Evolutionary conservation across 441 rosid genomes (phyloP).

Genomic region (Erysimum cheiri): DNA sequence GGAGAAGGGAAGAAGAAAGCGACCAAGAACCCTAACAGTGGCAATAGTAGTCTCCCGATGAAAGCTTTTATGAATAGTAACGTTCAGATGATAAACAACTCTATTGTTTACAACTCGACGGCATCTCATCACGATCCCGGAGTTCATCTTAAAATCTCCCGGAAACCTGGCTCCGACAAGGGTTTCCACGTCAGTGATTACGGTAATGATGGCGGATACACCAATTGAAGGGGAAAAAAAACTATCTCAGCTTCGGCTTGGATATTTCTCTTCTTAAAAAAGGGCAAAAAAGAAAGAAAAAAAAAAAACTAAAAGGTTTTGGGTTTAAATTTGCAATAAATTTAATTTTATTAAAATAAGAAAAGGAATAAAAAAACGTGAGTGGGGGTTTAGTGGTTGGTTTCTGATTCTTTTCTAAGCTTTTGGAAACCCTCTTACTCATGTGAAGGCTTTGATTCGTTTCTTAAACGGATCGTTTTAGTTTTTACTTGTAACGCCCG

Average conservation of each 20-base stretch:
- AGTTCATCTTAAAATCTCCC: slow-evolving; percentile 59
- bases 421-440: slow-evolving; percentile 25
- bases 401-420: slow-evolving; percentile 39
- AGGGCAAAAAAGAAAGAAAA: not conserved
- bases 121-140: slow-evolving; percentile 79
- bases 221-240: slow-evolving; percentile 26
- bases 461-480: not conserved
- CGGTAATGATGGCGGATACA: slow-evolving; percentile 51
- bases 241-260: not conserved
- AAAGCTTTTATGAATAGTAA: slow-evolving; percentile 68
- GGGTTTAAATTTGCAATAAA: slow-evolving; percentile 31
- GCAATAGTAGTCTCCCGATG: slow-evolving; percentile 33
- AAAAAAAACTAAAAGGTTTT: slow-evolving; percentile 15
- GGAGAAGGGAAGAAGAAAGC: slow-evolving; percentile 27
- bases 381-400: slow-evolving; percentile 25
- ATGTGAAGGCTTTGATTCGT: slow-evolving; percentile 27
- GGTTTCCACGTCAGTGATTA: slow-evolving; percentile 51
- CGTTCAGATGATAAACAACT: slow-evolving; percentile 81
- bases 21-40: slow-evolving; percentile 18
- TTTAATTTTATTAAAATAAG: slow-evolving; percentile 27
- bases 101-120: slow-evolving; percentile 63
- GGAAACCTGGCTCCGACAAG: slow-evolving; percentile 50
- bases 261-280: not conserved
- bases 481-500: slow-evolving; percentile 21
- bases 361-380: slow-evolving; percentile 28